phyloP scores from a whole-genome alignment of 176 grass and related monocot genomes.

The Cenchrus purpureus region DNA sequence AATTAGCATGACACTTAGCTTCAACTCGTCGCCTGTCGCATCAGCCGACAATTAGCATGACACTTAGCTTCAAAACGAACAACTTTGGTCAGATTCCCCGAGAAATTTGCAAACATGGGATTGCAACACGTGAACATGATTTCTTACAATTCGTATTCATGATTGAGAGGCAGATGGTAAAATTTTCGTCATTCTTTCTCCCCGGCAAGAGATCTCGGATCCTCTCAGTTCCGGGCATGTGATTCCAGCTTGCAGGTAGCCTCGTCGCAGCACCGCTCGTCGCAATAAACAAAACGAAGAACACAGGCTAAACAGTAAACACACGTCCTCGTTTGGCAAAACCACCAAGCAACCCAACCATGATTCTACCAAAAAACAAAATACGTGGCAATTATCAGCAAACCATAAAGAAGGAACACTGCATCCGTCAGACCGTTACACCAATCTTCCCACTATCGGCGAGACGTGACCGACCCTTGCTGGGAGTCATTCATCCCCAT shows the following conservation, averaged over 20 bases:
- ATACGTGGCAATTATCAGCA: background rate
- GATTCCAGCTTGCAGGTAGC: background rate
- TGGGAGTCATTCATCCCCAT: background rate
- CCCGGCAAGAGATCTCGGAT: conserved; percentile 38
- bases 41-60: conserved; percentile 43
- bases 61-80: background rate
- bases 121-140: too few species aligned
- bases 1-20: conserved; percentile 29
- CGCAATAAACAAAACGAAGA: background rate
- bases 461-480: background rate
- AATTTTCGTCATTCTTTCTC: too few species aligned
- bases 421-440: background rate
- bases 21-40: background rate
- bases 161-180: too few species aligned
- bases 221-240: background rate
- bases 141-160: too few species aligned
- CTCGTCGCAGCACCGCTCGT: background rate
- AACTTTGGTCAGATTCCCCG: background rate
- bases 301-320: too few species aligned
- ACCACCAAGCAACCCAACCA: too few species aligned
- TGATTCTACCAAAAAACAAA: too few species aligned
- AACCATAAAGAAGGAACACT: background rate
- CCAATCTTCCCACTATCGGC: background rate
- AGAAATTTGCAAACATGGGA: too few species aligned
- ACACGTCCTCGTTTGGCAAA: too few species aligned